A percentile compares a stretch with the other conserved stretches of the same genome.
Conservation (phyloP, 148 eudicot species). For the Persicaria tinctoria region DNA sequence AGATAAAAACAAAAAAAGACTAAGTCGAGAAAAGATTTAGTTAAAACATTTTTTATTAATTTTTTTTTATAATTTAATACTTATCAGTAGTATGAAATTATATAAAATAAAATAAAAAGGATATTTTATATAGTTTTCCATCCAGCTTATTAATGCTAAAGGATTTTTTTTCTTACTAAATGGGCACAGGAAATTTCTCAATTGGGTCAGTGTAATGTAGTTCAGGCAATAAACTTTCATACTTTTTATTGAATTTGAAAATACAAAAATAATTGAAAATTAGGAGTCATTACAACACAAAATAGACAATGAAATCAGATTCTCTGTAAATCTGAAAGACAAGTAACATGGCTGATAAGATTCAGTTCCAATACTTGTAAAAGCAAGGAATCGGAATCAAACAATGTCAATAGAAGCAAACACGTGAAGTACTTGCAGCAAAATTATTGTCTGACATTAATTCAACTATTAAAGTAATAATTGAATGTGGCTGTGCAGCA, state of each 20-base stretch:
- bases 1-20: no score
- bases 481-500: neutral
- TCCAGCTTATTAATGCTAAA: no score
- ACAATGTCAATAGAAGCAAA: conserved; percentile 1
- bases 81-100: no score
- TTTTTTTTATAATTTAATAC: no score
- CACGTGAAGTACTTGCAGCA: neutral
- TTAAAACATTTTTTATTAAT: no score
- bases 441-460: neutral
- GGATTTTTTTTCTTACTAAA: no score
- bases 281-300: neutral
- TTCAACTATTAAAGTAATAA: neutral
- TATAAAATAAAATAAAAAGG: no score
- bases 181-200: no score
- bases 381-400: conserved; percentile 1
- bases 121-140: no score
- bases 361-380: neutral
- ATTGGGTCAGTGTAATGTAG: no score
- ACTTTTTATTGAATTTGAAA: neutral
- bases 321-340: neutral
- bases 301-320: conserved; percentile 6
- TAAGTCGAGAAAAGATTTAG: no score
- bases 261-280: neutral
- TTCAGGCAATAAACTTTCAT: neutral
- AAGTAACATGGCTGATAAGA: conserved; percentile 1